phyloP scores from a whole-genome alignment of 176 grass and related monocot species.

The Zea mays region DNA sequence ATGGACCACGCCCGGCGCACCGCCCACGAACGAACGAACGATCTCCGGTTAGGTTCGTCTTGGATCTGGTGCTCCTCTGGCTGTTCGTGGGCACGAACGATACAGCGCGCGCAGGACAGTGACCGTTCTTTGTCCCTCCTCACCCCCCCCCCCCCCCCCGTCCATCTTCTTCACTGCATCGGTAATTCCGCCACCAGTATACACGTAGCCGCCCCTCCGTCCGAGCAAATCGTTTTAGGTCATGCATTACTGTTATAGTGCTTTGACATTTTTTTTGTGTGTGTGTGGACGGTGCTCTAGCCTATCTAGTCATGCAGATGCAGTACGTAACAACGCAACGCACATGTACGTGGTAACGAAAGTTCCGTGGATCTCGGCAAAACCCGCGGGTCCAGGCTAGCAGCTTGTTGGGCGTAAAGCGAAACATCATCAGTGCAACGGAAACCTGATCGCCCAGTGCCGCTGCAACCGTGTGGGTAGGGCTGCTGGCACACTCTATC shows the following conservation, averaged over 20 bases:
- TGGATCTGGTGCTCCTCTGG: neutral
- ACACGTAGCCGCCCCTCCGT: neutral
- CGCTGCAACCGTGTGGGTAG: neutral
- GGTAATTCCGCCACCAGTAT: neutral
- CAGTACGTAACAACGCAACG: neutral
- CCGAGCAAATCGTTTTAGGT: neutral
- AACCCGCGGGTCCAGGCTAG: neutral
- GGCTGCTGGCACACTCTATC: neutral
- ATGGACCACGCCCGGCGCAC: constrained; percentile 32
- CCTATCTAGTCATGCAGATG: neutral
- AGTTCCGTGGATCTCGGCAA: too few relatives aligned
- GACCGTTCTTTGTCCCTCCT: neutral
- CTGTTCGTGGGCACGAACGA: neutral
- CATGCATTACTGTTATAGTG: neutral
- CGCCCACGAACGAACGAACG: neutral
- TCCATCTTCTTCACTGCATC: neutral
- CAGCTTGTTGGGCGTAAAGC: neutral
- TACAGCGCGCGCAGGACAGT: neutral
- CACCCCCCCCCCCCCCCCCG: too few relatives aligned
- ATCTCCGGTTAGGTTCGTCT: constrained; percentile 21
- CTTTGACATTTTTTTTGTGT: neutral
- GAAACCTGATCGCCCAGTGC: constrained; percentile 13
- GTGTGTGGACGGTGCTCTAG: neutral
- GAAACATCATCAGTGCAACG: constrained; percentile 17
- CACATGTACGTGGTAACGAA: neutral